Conservation (phyloP, 202 grass and related monocot genomes). For the Digitaria exilis region DNA sequence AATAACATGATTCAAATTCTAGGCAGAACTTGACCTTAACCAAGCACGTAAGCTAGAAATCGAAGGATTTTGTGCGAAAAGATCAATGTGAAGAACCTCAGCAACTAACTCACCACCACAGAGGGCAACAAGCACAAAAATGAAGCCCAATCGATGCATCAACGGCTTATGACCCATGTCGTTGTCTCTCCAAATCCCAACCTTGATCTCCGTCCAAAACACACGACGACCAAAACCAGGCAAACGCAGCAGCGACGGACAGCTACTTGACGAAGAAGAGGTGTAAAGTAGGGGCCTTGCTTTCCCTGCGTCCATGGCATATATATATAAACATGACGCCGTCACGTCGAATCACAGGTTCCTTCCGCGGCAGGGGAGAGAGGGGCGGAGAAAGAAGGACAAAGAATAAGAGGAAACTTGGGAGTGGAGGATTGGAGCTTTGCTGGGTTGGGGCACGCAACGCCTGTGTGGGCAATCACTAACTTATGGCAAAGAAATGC, state of each 20-base stretch:
- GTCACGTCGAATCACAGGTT: conserved; percentile 59
- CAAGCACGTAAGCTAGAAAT: background rate
- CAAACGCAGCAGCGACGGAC: background rate
- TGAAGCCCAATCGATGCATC: conserved; percentile 33
- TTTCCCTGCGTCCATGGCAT: conserved; percentile 35
- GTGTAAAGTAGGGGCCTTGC: conserved; percentile 59
- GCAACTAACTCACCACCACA: conserved; percentile 55
- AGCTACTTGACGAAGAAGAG: conserved; percentile 33
- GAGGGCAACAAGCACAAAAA: conserved; percentile 34
- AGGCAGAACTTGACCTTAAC: too few relatives aligned
- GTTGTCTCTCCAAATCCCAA: background rate
- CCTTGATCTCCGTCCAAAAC: background rate
- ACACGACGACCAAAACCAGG: background rate
- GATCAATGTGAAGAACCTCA: background rate
- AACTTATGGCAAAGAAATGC: conserved; percentile 55
- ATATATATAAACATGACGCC: conserved; percentile 62
- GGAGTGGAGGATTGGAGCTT: conserved; percentile 74
- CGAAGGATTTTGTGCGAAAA: background rate
- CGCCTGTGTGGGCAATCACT: conserved; percentile 7
- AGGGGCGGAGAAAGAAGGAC: background rate
- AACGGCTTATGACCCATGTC: conserved; percentile 48
- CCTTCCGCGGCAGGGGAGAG: conserved; percentile 58
- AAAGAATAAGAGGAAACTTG: conserved; percentile 99
- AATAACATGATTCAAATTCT: too few relatives aligned
- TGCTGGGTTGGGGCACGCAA: conserved; percentile 62